Base-by-base conservation (phyloP, 2,329 filamentous ascomycete species). In the Geoglossum cookeanum region DNA sequence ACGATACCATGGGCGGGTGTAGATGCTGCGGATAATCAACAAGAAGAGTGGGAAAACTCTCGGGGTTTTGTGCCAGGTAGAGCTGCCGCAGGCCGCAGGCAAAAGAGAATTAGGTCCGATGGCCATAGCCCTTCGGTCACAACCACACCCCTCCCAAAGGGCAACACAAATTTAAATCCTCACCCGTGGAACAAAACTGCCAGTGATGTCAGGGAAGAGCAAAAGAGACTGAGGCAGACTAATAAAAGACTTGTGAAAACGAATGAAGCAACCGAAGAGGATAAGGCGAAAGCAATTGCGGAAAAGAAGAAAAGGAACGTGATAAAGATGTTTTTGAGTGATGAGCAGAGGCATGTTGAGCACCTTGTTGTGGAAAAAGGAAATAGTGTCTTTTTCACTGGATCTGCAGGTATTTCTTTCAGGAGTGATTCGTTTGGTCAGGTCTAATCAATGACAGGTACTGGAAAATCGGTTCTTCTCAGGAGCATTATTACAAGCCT, bases 331-430 rank as follows among this genome's bases (percentile, higher is more conserved):
- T 83, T 84, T 58, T 74, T 98, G 39, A 96, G 87, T 66, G 78
- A 84, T 11, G 92, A 98, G 67, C 92, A 98, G 69, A 78, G 80
- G 59, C 81, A 86, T 59, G 88, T 98, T 9, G 74, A 94, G 58
- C 81, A 88, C 51, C 74, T 96, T 22, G 91, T 98, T 8, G 78
- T 88, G 6, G 79, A 92, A 27, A 74, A 86, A 61, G 79, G 79
- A 59, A 84, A 89, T 68, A 97, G 91, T 64, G 90, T 96, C 1
- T 98, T 98, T 73, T 98, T 98, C 69, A 98, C 92, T 0, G 92
- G 92, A 63, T 94, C 92, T 59, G 92, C 92, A 58, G 89, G 85
- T 71, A 62, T 42, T 67, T 61, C 45, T 2, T 37, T 13, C 52
- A n/a, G 5, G 8, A 3, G 30, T 17, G 15, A 3, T 48, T 55